Evolutionary conservation across 148 eudicot genomes (phyloP), one percentile per base, ranked within the genome.

Genomic region (Tetragonia tetragonoides): DNA sequence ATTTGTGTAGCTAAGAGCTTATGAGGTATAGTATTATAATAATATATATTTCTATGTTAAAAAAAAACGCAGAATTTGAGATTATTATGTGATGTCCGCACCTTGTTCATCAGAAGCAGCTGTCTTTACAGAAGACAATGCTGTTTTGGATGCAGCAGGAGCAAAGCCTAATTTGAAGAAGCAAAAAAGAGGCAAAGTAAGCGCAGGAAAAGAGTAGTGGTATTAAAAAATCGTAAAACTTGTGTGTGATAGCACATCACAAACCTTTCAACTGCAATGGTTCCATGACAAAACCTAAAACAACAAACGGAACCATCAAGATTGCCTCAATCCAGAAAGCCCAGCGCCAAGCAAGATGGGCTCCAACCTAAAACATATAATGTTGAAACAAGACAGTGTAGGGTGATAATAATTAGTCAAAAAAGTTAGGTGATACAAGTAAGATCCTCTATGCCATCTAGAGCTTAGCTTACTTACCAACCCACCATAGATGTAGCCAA

Each of bases 401-500:
- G 17, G 65, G n/a, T 49, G 14, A 61, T 10, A 63, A 40, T 46
- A 38, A 66, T 71, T 11, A 11, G 24, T 64, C 15, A 60, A 28
- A 28, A 1, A 67, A 67, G 24, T 14, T 20, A 24, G 8, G 70
- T 16, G 56, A 59, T 38, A n/a, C 34, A 18, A 24, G 39, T 21
- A 28, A 20, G 23, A 40, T 40, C 66, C 21, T 47, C 39, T 40
- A 46, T 38, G 28, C 61, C 21, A 42, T 16, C 54, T 57, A 24
- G 14, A 63, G 59, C 59, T 44, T n/a, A 56, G 57, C 67, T 40
- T 46, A 77, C 90, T 75, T 75, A 93, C 99, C 91, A 88, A 59
- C 72, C 99, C 98, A 79, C 99, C 99, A 84, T 89, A 95, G 77
- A 95, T 91, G 79, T 95, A 95, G 71, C 99, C 99, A 83, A 91